These are phyloP conservation scores for Fusarium sp. DNA, from an alignment of 2,329 filamentous ascomycete species.

Conservation along the genomic window DNA sequence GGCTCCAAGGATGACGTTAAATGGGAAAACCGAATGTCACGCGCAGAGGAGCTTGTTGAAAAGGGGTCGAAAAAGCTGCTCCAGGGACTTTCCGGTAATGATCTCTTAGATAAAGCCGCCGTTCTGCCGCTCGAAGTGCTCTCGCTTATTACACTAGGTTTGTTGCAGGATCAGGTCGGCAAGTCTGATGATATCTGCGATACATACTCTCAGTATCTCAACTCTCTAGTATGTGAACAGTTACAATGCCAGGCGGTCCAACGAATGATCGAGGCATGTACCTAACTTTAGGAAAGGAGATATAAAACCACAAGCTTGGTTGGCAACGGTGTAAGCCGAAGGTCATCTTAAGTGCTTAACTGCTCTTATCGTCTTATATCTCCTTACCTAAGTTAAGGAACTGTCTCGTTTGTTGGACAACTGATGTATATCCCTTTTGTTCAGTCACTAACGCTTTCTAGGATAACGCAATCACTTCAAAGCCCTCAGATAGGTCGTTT, in stretches of 20 bases:
- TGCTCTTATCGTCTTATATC: too few species aligned
- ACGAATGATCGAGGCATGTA: too few species aligned
- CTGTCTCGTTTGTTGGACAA: neutral
- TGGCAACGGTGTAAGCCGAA: too few species aligned
- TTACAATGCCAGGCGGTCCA: too few species aligned
- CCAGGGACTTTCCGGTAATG: constrained; percentile 46
- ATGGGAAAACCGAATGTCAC: constrained; percentile 48
- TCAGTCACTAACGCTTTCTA: constrained; percentile 37
- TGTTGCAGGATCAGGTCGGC: constrained; percentile 54
- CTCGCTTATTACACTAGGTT: constrained; percentile 53
- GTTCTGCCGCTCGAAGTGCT: constrained; percentile 57
- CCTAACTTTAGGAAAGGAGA: too few species aligned
- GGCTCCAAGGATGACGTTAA: constrained; percentile 31
- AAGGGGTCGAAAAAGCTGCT: constrained; percentile 54
- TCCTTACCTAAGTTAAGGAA: too few species aligned
- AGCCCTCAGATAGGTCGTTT: constrained; percentile 55
- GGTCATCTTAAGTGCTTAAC: too few species aligned
- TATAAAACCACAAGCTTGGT: too few species aligned
- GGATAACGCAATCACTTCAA: constrained; percentile 55
- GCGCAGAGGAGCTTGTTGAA: constrained; percentile 48
- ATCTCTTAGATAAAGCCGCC: constrained; percentile 51
- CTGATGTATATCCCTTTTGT: fast-evolving
- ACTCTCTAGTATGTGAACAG: constrained; percentile 51
- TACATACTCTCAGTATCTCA: constrained; percentile 57
- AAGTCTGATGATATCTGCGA: constrained; percentile 54